These are phyloP conservation scores for Talaromyces sp. DNA, from an alignment of 2,329 filamentous ascomycete genomes.

Conservation along the genomic window DNA sequence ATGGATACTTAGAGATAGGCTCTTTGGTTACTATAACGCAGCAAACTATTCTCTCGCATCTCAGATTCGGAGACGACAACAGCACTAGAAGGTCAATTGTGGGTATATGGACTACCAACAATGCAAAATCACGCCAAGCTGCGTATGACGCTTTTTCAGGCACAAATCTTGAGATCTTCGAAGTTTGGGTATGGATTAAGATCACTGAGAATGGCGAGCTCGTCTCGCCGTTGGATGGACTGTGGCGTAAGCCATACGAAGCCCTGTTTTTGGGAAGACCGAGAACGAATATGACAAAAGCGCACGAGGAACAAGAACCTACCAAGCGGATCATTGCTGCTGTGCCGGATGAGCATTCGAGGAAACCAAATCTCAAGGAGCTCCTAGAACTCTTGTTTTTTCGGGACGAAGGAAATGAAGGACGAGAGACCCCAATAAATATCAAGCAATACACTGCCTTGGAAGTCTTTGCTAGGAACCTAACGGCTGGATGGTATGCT, in stretches of 20 bases:
- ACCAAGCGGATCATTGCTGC: slow-evolving; percentile 50
- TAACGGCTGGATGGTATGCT: slow-evolving; percentile 57
- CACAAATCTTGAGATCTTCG: slow-evolving; percentile 47
- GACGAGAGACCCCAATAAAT: neutral
- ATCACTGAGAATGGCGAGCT: slow-evolving; percentile 50
- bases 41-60: slow-evolving; percentile 43
- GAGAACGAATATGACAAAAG: slow-evolving; percentile 11
- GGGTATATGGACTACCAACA: slow-evolving; percentile 60
- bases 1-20: slow-evolving; percentile 26
- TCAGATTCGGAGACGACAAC: slow-evolving; percentile 24
- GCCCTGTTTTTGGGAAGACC: slow-evolving; percentile 46
- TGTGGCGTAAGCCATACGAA: slow-evolving; percentile 60
- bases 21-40: slow-evolving; percentile 31
- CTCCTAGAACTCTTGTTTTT: slow-evolving; percentile 44
- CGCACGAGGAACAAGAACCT: slow-evolving; percentile 24
- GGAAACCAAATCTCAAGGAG: slow-evolving; percentile 58
- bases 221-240: slow-evolving; percentile 46
- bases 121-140: slow-evolving; percentile 43
- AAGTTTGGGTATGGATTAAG: slow-evolving; percentile 64
- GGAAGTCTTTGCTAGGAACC: slow-evolving; percentile 57
- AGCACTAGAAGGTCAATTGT: slow-evolving; percentile 34
- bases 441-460: slow-evolving; percentile 43
- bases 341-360: slow-evolving; percentile 59
- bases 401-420: neutral
- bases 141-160: slow-evolving; percentile 41